phyloP scores from a whole-genome alignment of 768 basidiomycete genomes.

The Lentinula sp. region DNA sequence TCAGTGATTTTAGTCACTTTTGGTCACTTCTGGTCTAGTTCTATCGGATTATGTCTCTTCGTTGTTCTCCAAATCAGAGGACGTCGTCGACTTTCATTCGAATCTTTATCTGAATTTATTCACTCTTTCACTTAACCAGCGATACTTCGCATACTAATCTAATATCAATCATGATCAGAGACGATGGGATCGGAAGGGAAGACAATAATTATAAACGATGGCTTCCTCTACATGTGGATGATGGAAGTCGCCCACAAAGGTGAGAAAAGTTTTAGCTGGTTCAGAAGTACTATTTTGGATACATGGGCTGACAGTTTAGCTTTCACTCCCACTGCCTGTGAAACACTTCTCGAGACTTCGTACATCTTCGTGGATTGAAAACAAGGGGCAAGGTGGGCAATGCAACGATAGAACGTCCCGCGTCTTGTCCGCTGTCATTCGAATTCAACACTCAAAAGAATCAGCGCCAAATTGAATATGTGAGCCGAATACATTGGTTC shows the following conservation, averaged over 20 bases:
- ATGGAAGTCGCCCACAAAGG: neutral
- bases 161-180: neutral
- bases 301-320: neutral
- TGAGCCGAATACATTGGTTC: neutral
- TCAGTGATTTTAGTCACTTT: too few relatives aligned
- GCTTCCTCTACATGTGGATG: neutral
- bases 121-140: too few relatives aligned
- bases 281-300: neutral
- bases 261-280: neutral
- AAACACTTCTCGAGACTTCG: neutral
- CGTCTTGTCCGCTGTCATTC: neutral
- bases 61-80: too few relatives aligned
- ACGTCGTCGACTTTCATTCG: too few relatives aligned
- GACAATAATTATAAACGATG: neutral
- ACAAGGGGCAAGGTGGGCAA: neutral
- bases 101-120: too few relatives aligned
- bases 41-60: too few relatives aligned
- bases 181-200: neutral
- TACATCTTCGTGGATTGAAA: neutral
- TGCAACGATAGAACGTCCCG: neutral
- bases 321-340: neutral
- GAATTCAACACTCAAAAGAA: neutral
- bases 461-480: neutral
- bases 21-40: too few relatives aligned
- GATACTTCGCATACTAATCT: neutral